Evolutionary conservation across 495 filamentous ascomycete genomes (phyloP), one percentile per base, ranked within the genome.

Genomic region (Xylona heveae): DNA sequence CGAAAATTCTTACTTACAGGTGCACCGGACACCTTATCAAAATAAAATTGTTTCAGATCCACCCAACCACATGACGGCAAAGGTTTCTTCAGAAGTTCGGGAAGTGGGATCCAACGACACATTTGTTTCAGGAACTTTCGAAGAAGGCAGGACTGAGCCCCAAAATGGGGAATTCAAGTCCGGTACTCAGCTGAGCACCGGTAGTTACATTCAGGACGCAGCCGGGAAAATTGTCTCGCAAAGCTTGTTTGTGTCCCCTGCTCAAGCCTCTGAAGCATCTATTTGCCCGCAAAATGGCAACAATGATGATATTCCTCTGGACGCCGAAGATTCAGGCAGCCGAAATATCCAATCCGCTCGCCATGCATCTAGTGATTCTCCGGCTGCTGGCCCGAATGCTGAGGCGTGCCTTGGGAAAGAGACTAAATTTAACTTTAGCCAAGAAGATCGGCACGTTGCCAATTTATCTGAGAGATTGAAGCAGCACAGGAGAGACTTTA

Each of bases 381-480:
- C n/a, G 12, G 24, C 18, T 7, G 15, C 34, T 23, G 35, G 37
- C 3, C 40, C 40, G 2, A 30, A 28, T 19, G n/a, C 41, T 6
- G 19, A 37, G 1, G 37, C 37, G 22, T 25, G 41, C 19, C 14
- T n/a, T n/a, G n/a, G n/a, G 28, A 22, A 40, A 40, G 13, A 21
- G 33, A 14, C 35, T 28, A 24, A 10, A 1, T 42, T 47, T 18
- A 31, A 28, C 2, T 34, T 42, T 12, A 36, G 19, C 28, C 31
- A 47, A 15, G 40, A 37, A 10, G 13, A 39, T 17, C 22, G 35
- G 6, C 10, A 39, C 20, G 17, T 21, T 19, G 31, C 25, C 23
- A 42, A 46, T 38, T 38, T 42, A 13, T 44, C 42, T 24, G 39
- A 31, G 5, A 19, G 36, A 21, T 38, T 36, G 19, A 31, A 42